Percentiles rank a stretch among this genome's conserved stretches.
These are phyloP conservation scores for Acer negundo DNA, from an alignment of 345 rosid genomes.

Conservation along the genomic window DNA sequence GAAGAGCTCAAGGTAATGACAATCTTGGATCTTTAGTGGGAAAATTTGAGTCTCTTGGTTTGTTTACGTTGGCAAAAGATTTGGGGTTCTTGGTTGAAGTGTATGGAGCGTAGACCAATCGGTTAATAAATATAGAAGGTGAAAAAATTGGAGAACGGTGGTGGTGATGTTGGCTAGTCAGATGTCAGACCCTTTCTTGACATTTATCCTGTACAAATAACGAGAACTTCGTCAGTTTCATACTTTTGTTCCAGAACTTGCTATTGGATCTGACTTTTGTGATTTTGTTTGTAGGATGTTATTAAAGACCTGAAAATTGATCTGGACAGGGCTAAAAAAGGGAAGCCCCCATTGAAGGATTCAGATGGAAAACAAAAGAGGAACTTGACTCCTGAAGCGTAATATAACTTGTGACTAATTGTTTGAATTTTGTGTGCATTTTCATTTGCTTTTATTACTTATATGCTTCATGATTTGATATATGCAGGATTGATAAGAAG, in stretches of 20 bases:
- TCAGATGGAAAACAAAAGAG: conserved; percentile 85
- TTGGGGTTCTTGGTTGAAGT: too few species aligned
- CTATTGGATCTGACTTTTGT: conserved; percentile 21
- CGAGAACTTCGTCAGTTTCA: background rate
- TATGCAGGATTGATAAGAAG: conserved; percentile 74
- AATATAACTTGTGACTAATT: conserved; percentile 32
- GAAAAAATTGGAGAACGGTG: background rate
- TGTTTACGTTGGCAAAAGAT: background rate
- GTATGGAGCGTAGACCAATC: too few species aligned
- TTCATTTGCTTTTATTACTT: background rate
- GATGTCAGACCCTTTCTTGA: background rate
- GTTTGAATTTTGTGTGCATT: conserved; percentile 6
- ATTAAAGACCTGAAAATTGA: conserved; percentile 70
- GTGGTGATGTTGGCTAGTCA: background rate
- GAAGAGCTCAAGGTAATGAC: conserved; percentile 70
- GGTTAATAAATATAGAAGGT: background rate
- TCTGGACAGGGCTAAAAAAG: conserved; percentile 81
- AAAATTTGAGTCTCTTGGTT: background rate
- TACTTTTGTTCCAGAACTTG: background rate
- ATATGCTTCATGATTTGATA: conserved; percentile 6
- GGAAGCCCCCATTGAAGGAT: conserved; percentile 83
- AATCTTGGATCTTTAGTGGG: background rate
- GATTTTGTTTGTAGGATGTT: conserved; percentile 44
- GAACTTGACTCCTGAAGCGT: conserved; percentile 81
- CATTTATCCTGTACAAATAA: background rate